Percentiles rank a stretch among this genome's conserved stretches.
Evolutionary conservation across 2,329 filamentous ascomycete genomes (phyloP).

Genomic region (Trichophyton mentagrophytes): DNA sequence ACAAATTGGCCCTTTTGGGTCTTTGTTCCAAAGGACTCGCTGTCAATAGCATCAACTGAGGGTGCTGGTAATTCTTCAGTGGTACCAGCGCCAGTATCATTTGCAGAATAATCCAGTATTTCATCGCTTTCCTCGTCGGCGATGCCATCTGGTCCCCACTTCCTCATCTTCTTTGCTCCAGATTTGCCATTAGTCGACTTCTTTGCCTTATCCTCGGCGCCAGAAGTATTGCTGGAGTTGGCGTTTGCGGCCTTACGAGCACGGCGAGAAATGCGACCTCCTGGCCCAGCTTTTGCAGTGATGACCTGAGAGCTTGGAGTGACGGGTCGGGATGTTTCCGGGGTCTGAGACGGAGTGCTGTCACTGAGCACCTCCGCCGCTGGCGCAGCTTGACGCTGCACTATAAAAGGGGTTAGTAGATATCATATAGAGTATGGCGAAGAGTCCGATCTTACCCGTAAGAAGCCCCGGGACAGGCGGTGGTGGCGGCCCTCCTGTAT

Average conservation of each 20-base stretch:
- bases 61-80: constrained; percentile 38
- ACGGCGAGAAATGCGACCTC: constrained; percentile 65
- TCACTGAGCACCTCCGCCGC: constrained; percentile 45
- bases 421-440: not conserved
- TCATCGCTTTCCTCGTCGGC: constrained; percentile 72
- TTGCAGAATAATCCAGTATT: constrained; percentile 78
- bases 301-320: constrained; percentile 52
- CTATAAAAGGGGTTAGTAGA: constrained; percentile 14
- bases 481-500: constrained; percentile 38
- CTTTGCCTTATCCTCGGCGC: constrained; percentile 61
- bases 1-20: constrained; percentile 87
- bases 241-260: constrained; percentile 55
- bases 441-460: constrained; percentile 28
- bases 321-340: constrained; percentile 63
- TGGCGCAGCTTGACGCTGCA: constrained; percentile 34
- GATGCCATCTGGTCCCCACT: constrained; percentile 81
- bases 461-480: constrained; percentile 41
- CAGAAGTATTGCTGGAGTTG: constrained; percentile 28
- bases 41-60: constrained; percentile 58
- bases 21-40: constrained; percentile 70
- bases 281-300: constrained; percentile 48
- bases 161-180: constrained; percentile 67
- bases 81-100: constrained; percentile 37
- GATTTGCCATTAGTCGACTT: constrained; percentile 43
- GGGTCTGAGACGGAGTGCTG: constrained; percentile 56